Percentiles rank a stretch among this genome's conserved stretches.
Evolutionary conservation across 1,284 basidiomycete species (phyloP).

Genomic region (Leccinum subrobustum): DNA sequence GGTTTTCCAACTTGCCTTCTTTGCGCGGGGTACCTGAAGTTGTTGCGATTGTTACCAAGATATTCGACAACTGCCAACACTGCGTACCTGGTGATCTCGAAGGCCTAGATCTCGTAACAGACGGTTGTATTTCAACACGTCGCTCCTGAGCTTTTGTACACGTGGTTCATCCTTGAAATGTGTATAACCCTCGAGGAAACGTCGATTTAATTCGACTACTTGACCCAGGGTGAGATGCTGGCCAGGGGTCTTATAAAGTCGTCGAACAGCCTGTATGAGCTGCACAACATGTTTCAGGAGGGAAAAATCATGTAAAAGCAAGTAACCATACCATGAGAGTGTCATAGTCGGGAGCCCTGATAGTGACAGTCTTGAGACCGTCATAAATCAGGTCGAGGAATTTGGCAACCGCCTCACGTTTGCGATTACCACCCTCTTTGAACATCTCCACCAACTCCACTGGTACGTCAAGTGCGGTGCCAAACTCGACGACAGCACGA

Average conservation of each 20-base stretch:
- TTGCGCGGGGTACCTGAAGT: constrained; percentile 72
- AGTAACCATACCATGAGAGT: constrained; percentile 80
- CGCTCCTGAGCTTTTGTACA: constrained; percentile 77
- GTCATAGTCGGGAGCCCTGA: constrained; percentile 96
- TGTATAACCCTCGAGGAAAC: constrained; percentile 91
- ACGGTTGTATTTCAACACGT: constrained; percentile 95
- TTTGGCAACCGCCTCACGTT: constrained; percentile 88
- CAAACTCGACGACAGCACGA: constrained; percentile 96
- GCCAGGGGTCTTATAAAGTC: constrained; percentile 93
- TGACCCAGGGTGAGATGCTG: constrained; percentile 94
- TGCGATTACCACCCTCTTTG: constrained; percentile 85
- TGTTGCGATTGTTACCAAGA: background rate
- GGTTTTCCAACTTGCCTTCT: constrained; percentile 86
- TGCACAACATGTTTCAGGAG: constrained; percentile 29
- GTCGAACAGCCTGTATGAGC: constrained; percentile 94
- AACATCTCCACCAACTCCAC: constrained; percentile 86
- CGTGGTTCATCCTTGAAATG: constrained; percentile 94
- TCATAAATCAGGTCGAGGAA: constrained; percentile 94
- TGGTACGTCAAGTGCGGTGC: constrained; percentile 88
- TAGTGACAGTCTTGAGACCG: constrained; percentile 95
- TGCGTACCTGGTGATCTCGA: constrained; percentile 89
- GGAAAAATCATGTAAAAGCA: background rate
- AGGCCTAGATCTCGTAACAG: constrained; percentile 91
- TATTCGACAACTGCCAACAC: background rate
- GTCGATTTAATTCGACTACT: constrained; percentile 95